Base-by-base conservation (phyloP, 2,329 filamentous ascomycete species). In the Paraphaeosphaeria sporulosa region DNA sequence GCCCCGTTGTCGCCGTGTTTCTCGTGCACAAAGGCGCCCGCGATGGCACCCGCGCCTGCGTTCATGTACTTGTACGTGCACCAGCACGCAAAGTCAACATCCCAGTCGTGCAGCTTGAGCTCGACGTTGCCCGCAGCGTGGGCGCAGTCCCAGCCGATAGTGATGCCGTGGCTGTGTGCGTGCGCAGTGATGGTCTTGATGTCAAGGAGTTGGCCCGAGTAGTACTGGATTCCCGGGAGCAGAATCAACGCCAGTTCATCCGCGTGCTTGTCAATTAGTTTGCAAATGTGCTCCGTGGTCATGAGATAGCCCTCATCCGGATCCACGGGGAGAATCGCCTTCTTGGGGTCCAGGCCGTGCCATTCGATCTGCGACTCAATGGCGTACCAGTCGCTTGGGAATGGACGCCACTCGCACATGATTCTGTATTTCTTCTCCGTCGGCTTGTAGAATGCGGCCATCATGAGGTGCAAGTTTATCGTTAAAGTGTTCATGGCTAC, bases 21-120 rank as follows among this genome's bases (percentile, higher is more conserved):
- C 71, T 90, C 86, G 76, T 96, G 92, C 6, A 97, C 89, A 68
- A 93, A 97, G 1, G 90, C 83, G 0, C 89, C 92, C 1, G 87
- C 92, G 63, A 95, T 94, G 12, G 89, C 84, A 4, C 93, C 93
- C 0, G 93, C 92, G 0, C 93, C 93, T 12, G 89, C 87, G 73
- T 96, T 96, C 75, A 96, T 85, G 80, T 97, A 97, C 81, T 97
- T 97, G 84, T 96, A 97, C 3, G 89, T 94, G 79, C 93, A 97
- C 93, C 93, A 97, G 58, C 86, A 91, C 4, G 93, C 93, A 70
- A 96, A 96, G 76, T 97, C 93, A 30, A 96, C 92, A 66, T 90
- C 84, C 93, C 93, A 96, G 66, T 94, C 91, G 78, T 96, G 93
- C 19, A 97, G 83, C 58, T 83, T 79, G 9, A 96, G 79, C 56